Evolutionary conservation across 1,139 yeast genomes (phyloP).

Genomic region (Pichia sp.): DNA sequence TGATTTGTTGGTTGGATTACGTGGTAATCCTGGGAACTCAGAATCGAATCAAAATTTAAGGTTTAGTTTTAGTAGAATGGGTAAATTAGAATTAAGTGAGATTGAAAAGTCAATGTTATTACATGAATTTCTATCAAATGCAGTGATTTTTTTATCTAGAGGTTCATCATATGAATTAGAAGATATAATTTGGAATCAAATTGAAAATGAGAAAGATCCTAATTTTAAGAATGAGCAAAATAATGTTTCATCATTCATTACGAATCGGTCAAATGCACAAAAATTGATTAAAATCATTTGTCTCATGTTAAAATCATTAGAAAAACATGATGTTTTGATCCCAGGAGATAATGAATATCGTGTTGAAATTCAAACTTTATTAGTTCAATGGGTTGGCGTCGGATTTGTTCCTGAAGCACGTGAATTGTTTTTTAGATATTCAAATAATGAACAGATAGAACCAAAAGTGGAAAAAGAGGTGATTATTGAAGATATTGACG

Average conservation of each 20-base stretch:
- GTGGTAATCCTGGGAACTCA: conserved; percentile 42
- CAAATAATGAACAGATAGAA: neutral
- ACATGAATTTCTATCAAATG: conserved; percentile 59
- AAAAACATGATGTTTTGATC: conserved; percentile 40
- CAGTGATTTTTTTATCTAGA: conserved; percentile 43
- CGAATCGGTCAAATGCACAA: conserved; percentile 37
- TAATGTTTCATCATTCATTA: conserved; percentile 18
- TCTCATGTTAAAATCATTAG: conserved; percentile 50
- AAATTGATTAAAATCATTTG: conserved; percentile 53
- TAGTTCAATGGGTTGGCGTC: conserved; percentile 58
- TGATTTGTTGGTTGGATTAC: conserved; percentile 48
- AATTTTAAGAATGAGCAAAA: neutral
- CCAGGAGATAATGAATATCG: conserved; percentile 43
- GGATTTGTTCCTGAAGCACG: conserved; percentile 38
- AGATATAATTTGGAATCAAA: conserved; percentile 22
- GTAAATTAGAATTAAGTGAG: conserved; percentile 44
- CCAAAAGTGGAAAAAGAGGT: neutral
- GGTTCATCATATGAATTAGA: conserved; percentile 33
- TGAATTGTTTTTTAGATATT: conserved; percentile 25
- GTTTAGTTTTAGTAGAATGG: conserved; percentile 49
- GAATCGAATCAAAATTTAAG: conserved; percentile 21
- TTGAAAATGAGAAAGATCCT: neutral
- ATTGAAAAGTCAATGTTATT: conserved; percentile 61
- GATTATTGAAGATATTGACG: neutral
- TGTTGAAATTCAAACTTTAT: conserved; percentile 50